A percentile compares a stretch with the other conserved stretches of the same genome.
phyloP scores from a whole-genome alignment of 495 filamentous ascomycete species.

The Poronia punctata region DNA sequence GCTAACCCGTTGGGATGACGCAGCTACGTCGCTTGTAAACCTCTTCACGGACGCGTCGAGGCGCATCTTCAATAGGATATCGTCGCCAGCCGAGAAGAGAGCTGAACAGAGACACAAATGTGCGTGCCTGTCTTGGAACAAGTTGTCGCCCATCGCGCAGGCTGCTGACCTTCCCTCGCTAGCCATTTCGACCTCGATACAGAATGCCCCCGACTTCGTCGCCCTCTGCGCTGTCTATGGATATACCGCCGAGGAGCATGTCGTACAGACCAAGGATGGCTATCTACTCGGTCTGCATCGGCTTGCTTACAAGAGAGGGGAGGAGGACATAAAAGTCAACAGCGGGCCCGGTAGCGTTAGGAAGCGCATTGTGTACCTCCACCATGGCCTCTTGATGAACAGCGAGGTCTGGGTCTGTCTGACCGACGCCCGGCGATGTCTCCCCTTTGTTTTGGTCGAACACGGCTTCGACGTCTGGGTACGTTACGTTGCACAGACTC shows the following conservation, averaged over 20 bases:
- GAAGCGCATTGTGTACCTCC: conserved; percentile 89
- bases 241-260: conserved; percentile 90
- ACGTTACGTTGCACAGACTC: conserved; percentile 20
- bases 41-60: conserved; percentile 81
- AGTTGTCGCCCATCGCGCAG: conserved; percentile 12
- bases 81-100: conserved; percentile 58
- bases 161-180: neutral
- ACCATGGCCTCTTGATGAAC: conserved; percentile 96
- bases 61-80: conserved; percentile 71
- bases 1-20: conserved; percentile 17
- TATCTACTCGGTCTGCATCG: conserved; percentile 90
- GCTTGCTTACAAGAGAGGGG: conserved; percentile 71
- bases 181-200: conserved; percentile 47
- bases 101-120: conserved; percentile 52
- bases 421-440: conserved; percentile 74
- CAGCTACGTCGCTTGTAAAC: conserved; percentile 68
- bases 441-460: conserved; percentile 88
- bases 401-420: conserved; percentile 97
- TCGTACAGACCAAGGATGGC: conserved; percentile 89
- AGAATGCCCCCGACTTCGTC: conserved; percentile 78
- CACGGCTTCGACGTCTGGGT: conserved; percentile 96
- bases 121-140: conserved; percentile 21
- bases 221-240: conserved; percentile 85
- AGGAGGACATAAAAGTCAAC: conserved; percentile 69
- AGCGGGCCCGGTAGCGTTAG: conserved; percentile 57